Evolutionary conservation across 495 filamentous ascomycete species (phyloP), one percentile per base, ranked within the genome.

Genomic region (Arthonia radiata): DNA sequence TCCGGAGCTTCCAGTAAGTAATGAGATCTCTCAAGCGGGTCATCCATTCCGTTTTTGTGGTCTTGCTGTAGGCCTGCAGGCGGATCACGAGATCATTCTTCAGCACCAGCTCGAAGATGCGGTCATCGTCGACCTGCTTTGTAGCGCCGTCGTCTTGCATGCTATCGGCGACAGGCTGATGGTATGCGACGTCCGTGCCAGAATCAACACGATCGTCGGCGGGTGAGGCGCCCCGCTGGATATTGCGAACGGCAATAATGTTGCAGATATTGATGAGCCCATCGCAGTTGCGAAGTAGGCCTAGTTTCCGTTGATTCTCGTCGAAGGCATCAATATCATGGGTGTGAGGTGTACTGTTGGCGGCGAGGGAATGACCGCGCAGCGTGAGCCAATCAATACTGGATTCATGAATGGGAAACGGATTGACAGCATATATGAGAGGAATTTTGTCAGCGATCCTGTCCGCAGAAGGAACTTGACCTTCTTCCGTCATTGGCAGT

Each of bases 181-280:
- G 41, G 34, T 56, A 57, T 25, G 62, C 56, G 15, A 39, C 34
- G 29, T 57, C 53, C 24, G 44, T 42, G 0, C 57, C 62, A 31
- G 50, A 42, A 12, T 46, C 41, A 22, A 63, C 39, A 18, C 59
- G 49, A 2, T 53, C 43, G 29, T 71, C 64, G 1, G 53, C 53
- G 26, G 57, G 43, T 11, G 46, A 49, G 17, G 52, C 55, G 14
- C 62, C 59, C 18, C 51, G 50, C 17, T 49, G 47, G 7, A 69
- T 50, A 26, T 54, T 42, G 11, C 69, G 60, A 5, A 73, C 61
- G 35, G 61, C 53, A 11, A 47, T 37, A 11, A 75, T 57, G 27
- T 56, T 53, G 24, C 56, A 57, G 10, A 79, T 45, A 40, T 77
- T 60, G 28, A 79, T 64, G 37, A 66, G 69, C 2, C 72, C 72